These are phyloP conservation scores for Silene latifolia DNA, from an alignment of 148 eudicot genomes.

Conservation along the genomic window DNA sequence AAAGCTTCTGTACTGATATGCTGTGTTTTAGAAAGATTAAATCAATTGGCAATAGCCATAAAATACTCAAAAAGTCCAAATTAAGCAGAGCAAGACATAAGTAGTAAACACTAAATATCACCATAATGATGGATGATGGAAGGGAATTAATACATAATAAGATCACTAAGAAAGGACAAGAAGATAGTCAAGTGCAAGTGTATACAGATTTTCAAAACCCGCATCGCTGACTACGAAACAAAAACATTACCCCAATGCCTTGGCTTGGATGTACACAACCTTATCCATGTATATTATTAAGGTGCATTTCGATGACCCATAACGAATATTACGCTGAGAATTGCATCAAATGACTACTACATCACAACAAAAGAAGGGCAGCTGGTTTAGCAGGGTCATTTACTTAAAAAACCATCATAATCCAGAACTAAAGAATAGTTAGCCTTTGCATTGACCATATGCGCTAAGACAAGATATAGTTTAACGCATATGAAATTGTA, in stretches of 20 bases:
- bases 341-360: too few species aligned
- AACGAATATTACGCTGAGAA: too few species aligned
- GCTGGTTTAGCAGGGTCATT: not conserved
- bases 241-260: not conserved
- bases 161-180: not conserved
- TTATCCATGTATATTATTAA: not conserved
- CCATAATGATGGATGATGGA: not conserved
- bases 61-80: not conserved
- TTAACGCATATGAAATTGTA: not conserved
- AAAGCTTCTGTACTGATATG: constrained; percentile 54
- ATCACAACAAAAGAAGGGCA: not conserved
- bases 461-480: not conserved
- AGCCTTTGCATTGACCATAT: not conserved
- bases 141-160: not conserved
- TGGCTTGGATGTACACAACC: not conserved
- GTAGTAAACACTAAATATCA: not conserved
- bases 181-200: not conserved
- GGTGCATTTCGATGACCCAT: not conserved
- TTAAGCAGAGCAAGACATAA: not conserved
- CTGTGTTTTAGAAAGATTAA: constrained; percentile 33
- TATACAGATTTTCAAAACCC: not conserved
- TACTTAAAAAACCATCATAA: not conserved
- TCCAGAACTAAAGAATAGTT: not conserved
- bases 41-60: not conserved
- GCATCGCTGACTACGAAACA: not conserved